Conservation (phyloP, 1,139 yeast species). For the Lodderomyces margitis region DNA sequence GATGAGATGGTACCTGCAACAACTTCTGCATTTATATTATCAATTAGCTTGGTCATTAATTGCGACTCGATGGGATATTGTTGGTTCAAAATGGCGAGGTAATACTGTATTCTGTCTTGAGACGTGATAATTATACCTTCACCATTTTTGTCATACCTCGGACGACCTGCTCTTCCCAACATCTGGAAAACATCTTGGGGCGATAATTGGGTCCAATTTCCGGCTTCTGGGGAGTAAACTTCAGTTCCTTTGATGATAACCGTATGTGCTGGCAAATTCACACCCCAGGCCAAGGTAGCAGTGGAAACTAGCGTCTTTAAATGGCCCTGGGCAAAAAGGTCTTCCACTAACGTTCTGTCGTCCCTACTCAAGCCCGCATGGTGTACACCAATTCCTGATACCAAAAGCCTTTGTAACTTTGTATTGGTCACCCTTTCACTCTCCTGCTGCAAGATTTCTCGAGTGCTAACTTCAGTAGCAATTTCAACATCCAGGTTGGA, state of each 20-base stretch:
- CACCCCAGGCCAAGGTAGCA: constrained; percentile 99
- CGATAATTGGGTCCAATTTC: constrained; percentile 83
- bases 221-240: constrained; percentile 86
- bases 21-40: constrained; percentile 82
- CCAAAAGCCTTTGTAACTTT: constrained; percentile 59
- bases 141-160: constrained; percentile 87
- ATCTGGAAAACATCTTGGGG: constrained; percentile 95
- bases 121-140: constrained; percentile 93
- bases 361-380: constrained; percentile 84
- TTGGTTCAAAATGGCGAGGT: constrained; percentile 82
- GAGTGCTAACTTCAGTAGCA: constrained; percentile 57
- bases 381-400: constrained; percentile 83
- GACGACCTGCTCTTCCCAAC: constrained; percentile 98
- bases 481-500: constrained; percentile 50
- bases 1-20: constrained; percentile 66
- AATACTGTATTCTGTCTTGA: constrained; percentile 82
- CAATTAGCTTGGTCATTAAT: constrained; percentile 66
- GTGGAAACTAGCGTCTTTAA: constrained; percentile 84
- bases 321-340: constrained; percentile 83
- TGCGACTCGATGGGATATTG: constrained; percentile 94
- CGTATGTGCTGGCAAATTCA: constrained; percentile 93
- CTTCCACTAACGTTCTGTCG: constrained; percentile 81
- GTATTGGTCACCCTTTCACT: constrained; percentile 53
- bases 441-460: constrained; percentile 63
- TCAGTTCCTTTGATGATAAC: constrained; percentile 95